A percentile compares a stretch with the other conserved stretches of the same genome.
These are phyloP conservation scores for Yarrowia sp. DNA, from an alignment of 805 yeast species.

Conservation along the genomic window DNA sequence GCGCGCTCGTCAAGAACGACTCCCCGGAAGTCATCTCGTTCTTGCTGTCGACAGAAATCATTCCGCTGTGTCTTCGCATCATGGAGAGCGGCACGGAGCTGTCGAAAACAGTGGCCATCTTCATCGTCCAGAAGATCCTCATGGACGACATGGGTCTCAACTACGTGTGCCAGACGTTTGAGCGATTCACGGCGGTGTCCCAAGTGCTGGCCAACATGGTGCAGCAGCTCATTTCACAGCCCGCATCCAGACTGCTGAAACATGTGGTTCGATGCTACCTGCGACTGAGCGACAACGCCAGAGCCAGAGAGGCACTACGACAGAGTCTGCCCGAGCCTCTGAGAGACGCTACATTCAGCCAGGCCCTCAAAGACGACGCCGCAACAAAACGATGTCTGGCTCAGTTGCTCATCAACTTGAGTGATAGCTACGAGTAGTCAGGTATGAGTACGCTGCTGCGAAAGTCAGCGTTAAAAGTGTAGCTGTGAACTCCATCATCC, in stretches of 20 bases:
- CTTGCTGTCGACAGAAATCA: slow-evolving; percentile 90
- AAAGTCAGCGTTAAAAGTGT: too few relatives aligned
- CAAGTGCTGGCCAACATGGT: slow-evolving; percentile 86
- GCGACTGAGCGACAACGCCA: slow-evolving; percentile 82
- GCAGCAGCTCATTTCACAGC: slow-evolving; percentile 71
- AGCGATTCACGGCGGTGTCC: slow-evolving; percentile 90
- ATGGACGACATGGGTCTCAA: slow-evolving; percentile 88
- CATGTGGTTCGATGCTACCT: slow-evolving; percentile 94
- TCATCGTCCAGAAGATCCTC: slow-evolving; percentile 88
- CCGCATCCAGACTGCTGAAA: slow-evolving; percentile 80
- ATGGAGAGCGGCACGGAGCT: slow-evolving; percentile 95
- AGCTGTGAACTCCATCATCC: too few relatives aligned
- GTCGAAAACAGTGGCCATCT: slow-evolving; percentile 93
- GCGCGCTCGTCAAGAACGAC: slow-evolving; percentile 94
- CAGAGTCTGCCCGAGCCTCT: slow-evolving; percentile 83
- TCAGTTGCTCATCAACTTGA: slow-evolving; percentile 69
- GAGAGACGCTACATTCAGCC: slow-evolving; percentile 80
- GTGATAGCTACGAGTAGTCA: slow-evolving; percentile 41
- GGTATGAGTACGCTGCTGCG: background rate
- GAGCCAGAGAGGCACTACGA: slow-evolving; percentile 83
- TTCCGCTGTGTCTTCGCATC: slow-evolving; percentile 88
- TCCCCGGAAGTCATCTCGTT: slow-evolving; percentile 93
- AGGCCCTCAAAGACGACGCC: slow-evolving; percentile 76
- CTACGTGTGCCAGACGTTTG: slow-evolving; percentile 93
- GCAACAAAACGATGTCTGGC: slow-evolving; percentile 85